Evolutionary conservation across 371 early-diverging fungal species (phyloP).

Genomic region (Apophysomyces ossiformis): DNA sequence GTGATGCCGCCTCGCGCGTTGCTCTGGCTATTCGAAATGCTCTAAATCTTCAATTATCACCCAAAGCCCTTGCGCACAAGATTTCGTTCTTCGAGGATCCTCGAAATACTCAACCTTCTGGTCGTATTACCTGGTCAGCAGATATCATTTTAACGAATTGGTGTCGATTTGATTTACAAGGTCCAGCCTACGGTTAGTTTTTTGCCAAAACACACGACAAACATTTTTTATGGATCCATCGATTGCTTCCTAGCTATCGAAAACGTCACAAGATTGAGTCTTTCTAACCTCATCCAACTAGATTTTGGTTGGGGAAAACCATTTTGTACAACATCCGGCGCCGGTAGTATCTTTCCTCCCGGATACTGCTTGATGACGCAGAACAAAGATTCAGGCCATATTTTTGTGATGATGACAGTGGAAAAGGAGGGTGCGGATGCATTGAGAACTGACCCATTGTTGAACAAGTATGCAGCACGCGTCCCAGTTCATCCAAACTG

Average conservation of each 20-base stretch:
- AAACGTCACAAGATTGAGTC: too few relatives aligned
- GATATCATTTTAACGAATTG: conserved; percentile 50
- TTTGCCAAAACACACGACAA: too few relatives aligned
- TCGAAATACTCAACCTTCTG: background rate
- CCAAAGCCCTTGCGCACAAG: conserved; percentile 38
- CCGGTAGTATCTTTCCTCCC: conserved; percentile 32
- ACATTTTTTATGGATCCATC: too few relatives aligned
- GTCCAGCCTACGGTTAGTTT: conserved; percentile 20
- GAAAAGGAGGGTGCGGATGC: conserved; percentile 34
- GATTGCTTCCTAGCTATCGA: too few relatives aligned
- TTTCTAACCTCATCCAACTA: conserved; percentile 6
- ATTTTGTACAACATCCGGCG: conserved; percentile 36
- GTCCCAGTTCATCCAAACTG: background rate
- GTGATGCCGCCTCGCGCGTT: conserved; percentile 32
- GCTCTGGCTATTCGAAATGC: conserved; percentile 40
- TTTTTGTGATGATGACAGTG: conserved; percentile 36
- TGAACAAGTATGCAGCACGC: conserved; percentile 38
- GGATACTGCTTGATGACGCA: conserved; percentile 43
- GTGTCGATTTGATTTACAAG: conserved; percentile 47
- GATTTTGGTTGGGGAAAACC: conserved; percentile 52
- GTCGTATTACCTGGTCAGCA: conserved; percentile 37
- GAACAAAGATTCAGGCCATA: conserved; percentile 31
- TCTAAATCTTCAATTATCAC: conserved; percentile 31
- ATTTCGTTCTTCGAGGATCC: conserved; percentile 43
- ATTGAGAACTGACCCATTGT: conserved; percentile 32